Evolutionary conservation across 371 early-diverging fungal species (phyloP), one percentile per base, ranked within the genome.

Genomic region (Rhizopus arrhizus): DNA sequence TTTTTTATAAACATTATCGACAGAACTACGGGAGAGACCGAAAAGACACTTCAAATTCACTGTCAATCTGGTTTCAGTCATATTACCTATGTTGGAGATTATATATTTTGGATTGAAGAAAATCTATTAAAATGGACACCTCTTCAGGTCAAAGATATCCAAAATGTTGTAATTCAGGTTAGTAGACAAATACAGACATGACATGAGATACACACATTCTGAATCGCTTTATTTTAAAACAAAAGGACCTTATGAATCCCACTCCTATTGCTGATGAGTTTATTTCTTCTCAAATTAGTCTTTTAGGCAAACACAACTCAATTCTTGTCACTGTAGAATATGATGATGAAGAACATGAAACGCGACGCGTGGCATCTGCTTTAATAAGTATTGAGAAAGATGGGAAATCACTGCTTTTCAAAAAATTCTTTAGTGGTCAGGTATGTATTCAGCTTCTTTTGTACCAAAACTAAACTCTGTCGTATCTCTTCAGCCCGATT

Each of bases 71-170:
- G 42, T 3, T 46, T 50, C 49, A 62, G 66, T 29, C 57, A 69
- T 34, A 32, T 74, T 16, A 13, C 49, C 8, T 47, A 68, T 32
- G 32, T 64, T 49, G 72, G 73, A 22, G 48, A 66, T 12, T 48
- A 66, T 48, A 8, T 79, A 3, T 48, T 77, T 11, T 80, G 80
- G 80, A 69, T 62, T 0, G 77, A 80, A 55, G 58, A 65, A 11
- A 66, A 56, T 34, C 22, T 45, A 12, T 11, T 80, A 12, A 74
- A 77, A 59, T 73, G 75, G 75, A 69, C 68, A 43, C 56, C 62
- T 43, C 53, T 80, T 10, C 63, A 65, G 11, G 56, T 68, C 0
- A 66, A 65, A 34, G 65, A 70, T n/a, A 59, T 70, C 13, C 63
- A 67, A 8, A 64, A 35, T 6, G 34, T 50, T 4, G 11, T 64